Evolutionary conservation across 345 rosid species (phyloP).

Genomic region (Chamaenerion angustifolium): DNA sequence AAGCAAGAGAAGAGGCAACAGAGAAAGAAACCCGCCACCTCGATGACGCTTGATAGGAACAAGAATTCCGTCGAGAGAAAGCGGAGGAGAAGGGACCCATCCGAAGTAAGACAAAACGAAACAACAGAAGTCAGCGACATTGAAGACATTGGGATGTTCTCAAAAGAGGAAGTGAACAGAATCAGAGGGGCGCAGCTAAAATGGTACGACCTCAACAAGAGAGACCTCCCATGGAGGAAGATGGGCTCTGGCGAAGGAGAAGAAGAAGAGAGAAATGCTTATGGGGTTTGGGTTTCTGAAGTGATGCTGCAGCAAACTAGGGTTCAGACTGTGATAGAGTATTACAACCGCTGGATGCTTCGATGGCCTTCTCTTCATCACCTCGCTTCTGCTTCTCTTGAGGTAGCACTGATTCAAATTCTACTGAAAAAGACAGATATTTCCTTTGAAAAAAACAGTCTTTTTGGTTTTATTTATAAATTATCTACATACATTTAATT

Average conservation of each 20-base stretch:
- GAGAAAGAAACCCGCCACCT: background rate
- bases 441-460: too few species aligned
- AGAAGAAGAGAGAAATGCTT: slow-evolving; percentile 42
- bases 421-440: too few species aligned
- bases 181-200: slow-evolving; percentile 41
- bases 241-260: slow-evolving; percentile 5
- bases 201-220: slow-evolving; percentile 58
- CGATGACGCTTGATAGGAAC: too few species aligned
- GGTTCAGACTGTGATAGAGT: slow-evolving; percentile 80
- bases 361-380: slow-evolving; percentile 74
- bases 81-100: slow-evolving; percentile 5
- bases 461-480: too few species aligned
- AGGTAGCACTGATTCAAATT: background rate
- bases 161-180: slow-evolving; percentile 27
- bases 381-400: slow-evolving; percentile 62
- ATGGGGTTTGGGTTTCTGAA: slow-evolving; percentile 94
- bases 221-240: slow-evolving; percentile 82
- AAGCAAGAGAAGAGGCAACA: slow-evolving; percentile 2
- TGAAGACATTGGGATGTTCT: slow-evolving; percentile 46
- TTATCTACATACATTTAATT: background rate
- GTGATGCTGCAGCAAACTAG: slow-evolving; percentile 94
- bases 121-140: slow-evolving; percentile 25
- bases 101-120: background rate
- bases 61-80: slow-evolving; percentile 1
- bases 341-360: slow-evolving; percentile 80